phyloP scores from a whole-genome alignment of 176 grass and related monocot genomes.

The Cenchrus americanus region DNA sequence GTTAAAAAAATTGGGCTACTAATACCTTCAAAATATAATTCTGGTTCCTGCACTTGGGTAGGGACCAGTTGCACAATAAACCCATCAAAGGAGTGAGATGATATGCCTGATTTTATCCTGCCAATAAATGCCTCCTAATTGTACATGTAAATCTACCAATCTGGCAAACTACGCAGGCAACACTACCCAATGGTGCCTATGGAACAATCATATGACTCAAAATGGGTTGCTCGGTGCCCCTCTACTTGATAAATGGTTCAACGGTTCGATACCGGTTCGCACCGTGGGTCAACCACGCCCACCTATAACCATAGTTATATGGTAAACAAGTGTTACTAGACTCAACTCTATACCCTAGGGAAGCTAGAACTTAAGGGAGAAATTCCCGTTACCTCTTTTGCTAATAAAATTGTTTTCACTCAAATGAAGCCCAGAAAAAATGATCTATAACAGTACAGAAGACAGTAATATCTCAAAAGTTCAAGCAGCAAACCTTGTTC shows the following conservation, averaged over 20 bases:
- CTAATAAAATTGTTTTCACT: neutral
- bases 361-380: neutral
- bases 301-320: conserved; percentile 1
- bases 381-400: neutral
- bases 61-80: neutral
- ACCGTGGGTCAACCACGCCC: too few relatives aligned
- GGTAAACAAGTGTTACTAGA: conserved; percentile 2
- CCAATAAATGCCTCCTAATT: neutral
- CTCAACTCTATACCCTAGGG: neutral
- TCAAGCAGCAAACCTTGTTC: neutral
- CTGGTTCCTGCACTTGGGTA: neutral
- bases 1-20: neutral
- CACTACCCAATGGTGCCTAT: too few relatives aligned
- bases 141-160: neutral
- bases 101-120: neutral
- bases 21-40: neutral
- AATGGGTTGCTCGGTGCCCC: too few relatives aligned
- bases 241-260: too few relatives aligned
- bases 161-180: neutral
- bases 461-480: neutral
- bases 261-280: too few relatives aligned
- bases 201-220: too few relatives aligned
- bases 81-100: neutral
- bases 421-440: neutral
- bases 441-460: neutral